Evolutionary conservation across 1,284 basidiomycete genomes (phyloP), one percentile per base, ranked within the genome.

Genomic region (Rhodotorula sp.): DNA sequence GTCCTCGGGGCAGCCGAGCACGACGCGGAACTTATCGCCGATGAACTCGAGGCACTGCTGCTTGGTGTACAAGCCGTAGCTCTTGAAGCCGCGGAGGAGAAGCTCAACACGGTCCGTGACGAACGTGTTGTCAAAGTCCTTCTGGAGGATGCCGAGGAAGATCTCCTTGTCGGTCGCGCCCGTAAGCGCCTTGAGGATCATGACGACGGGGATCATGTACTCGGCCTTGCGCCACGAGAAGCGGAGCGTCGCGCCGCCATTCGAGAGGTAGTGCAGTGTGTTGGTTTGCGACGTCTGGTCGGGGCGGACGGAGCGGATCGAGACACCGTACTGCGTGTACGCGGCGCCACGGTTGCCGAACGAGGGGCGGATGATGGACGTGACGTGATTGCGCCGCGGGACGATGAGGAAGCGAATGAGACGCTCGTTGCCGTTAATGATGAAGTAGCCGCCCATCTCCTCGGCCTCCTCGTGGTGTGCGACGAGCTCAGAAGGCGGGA

Each of bases 141-240:
- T 90, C 89, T 98, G 97, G 78, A 97, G 90, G 77, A 99, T 87
- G n/a, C 93, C 92, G 81, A 96, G 91, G 79, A 99, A 99, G 71
- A 99, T 94, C 82, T 99, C 97, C 82, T 91, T 92, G 85, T 99
- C 97, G 34, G 91, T 94, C 25, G 95, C 92, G 71, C 90, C 87
- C n/a, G 95, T 88, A 51, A 99, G 88, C 46, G 95, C 95, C 81
- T 99, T 99, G 78, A 99, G 87, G 78, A 99, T 87, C 73, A 99
- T 88, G 88, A 99, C 94, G 80, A 98, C 91, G 8, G 97, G 97
- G 57, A 99, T 92, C 80, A 98, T 95, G 83, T 97, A 99, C 86
- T 99, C 97, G 80, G 97, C 92, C 83, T 99, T 99, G 66, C 95
- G 85, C 94, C 93, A 98, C 80, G 89, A 94, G 84, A 99, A 99